Evolutionary conservation across 2,329 filamentous ascomycete genomes (phyloP).

Genomic region (Claviceps sp.): DNA sequence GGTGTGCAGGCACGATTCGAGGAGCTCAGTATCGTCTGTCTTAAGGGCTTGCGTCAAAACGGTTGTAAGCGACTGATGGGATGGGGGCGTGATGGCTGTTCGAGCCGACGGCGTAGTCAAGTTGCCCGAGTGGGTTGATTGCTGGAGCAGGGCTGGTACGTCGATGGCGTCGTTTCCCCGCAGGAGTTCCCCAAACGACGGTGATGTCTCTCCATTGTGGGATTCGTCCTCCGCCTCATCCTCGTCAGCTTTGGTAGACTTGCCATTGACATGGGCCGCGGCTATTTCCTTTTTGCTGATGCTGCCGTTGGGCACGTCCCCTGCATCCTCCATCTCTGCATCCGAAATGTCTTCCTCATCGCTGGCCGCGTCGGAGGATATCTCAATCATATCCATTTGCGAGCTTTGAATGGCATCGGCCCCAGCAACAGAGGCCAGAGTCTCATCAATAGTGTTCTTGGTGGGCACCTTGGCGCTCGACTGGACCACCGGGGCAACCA

Average conservation of each 20-base stretch:
- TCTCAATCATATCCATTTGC: constrained; percentile 35
- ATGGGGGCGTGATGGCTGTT: constrained; percentile 45
- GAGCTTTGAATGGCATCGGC: constrained; percentile 25
- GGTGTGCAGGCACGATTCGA: constrained; percentile 83
- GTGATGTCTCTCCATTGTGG: constrained; percentile 37
- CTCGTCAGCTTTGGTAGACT: constrained; percentile 11
- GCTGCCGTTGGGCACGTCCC: constrained; percentile 8
- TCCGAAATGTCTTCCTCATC: constrained; percentile 28
- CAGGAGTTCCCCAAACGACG: constrained; percentile 79
- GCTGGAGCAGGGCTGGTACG: constrained; percentile 48
- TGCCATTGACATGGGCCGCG: constrained; percentile 13
- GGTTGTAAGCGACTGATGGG: constrained; percentile 71
- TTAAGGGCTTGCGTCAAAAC: constrained; percentile 88
- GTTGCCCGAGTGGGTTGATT: constrained; percentile 16
- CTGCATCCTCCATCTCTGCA: constrained; percentile 18
- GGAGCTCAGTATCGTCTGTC: constrained; percentile 77
- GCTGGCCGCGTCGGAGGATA: constrained; percentile 41
- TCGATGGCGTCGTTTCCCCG: constrained; percentile 64
- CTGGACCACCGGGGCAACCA: constrained; percentile 42
- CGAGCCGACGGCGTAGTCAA: constrained; percentile 27
- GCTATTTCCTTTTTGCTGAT: constrained; percentile 4
- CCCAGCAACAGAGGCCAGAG: constrained; percentile 38
- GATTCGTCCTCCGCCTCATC: constrained; percentile 22
- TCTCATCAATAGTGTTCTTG: constrained; percentile 43
- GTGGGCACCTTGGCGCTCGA: constrained; percentile 36